phyloP scores from a whole-genome alignment of 768 basidiomycete genomes.

The Fomitopsis serialis region DNA sequence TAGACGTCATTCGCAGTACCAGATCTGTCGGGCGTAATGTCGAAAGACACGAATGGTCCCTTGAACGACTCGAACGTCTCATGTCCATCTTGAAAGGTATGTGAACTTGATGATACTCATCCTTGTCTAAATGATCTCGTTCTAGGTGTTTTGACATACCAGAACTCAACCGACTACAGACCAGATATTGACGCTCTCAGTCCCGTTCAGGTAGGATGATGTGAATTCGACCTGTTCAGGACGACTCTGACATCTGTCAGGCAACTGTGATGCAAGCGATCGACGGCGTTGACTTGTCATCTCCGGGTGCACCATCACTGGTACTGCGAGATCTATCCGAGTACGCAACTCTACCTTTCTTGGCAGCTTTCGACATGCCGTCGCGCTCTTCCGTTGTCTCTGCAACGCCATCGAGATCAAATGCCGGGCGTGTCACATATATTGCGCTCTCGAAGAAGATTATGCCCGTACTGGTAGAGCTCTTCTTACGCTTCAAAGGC shows the following conservation, averaged over 20 bases:
- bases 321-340: conserved; percentile 82
- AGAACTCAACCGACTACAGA: conserved; percentile 78
- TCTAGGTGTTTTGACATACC: conserved; percentile 72
- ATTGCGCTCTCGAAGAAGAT: conserved; percentile 84
- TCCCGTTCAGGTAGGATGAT: conserved; percentile 70
- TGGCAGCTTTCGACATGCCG: conserved; percentile 66
- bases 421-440: conserved; percentile 74
- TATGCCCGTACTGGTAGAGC: conserved; percentile 80
- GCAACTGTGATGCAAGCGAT: conserved; percentile 69
- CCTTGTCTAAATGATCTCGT: neutral
- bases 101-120: conserved; percentile 5
- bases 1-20: conserved; percentile 64
- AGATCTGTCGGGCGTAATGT: conserved; percentile 43
- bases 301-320: conserved; percentile 59
- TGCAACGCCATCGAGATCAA: conserved; percentile 12
- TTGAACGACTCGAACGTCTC: conserved; percentile 59
- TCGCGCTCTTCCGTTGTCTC: conserved; percentile 1
- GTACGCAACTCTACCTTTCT: conserved; percentile 82
- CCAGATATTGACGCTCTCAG: conserved; percentile 81
- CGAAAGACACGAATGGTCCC: conserved; percentile 56
- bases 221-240: neutral
- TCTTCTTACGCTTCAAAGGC: conserved; percentile 66
- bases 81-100: conserved; percentile 76
- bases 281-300: conserved; percentile 57
- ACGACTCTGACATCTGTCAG: conserved; percentile 32